phyloP scores from a whole-genome alignment of 352 stramenopile genomes.

The Thalassiosira oceanica region DNA sequence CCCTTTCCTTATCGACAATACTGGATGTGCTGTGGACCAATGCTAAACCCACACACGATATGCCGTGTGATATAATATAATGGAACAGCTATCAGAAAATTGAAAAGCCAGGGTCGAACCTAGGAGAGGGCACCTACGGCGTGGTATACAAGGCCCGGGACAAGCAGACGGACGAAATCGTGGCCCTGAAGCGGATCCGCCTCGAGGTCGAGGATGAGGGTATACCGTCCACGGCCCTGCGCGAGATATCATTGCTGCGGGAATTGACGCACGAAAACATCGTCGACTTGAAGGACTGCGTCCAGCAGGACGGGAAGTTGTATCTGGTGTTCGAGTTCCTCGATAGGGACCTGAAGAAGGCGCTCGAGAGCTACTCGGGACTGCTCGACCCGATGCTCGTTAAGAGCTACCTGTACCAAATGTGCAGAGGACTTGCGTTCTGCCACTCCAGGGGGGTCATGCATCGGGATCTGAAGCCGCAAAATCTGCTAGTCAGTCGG shows the following conservation, averaged over 20 bases:
- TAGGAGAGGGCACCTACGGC: slow-evolving; percentile 92
- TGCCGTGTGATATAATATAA: too few species aligned
- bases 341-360: slow-evolving; percentile 96
- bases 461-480: slow-evolving; percentile 95
- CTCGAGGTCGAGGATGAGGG: slow-evolving; percentile 98
- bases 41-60: too few species aligned
- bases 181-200: slow-evolving; percentile 96
- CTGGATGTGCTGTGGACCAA: too few species aligned
- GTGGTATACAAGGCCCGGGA: slow-evolving; percentile 96
- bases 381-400: slow-evolving; percentile 81
- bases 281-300: slow-evolving; percentile 88
- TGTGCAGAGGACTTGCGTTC: slow-evolving; percentile 83
- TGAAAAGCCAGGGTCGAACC: slow-evolving; percentile 78
- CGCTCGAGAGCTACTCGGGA: slow-evolving; percentile 83
- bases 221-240: slow-evolving; percentile 96
- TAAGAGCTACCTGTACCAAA: slow-evolving; percentile 88
- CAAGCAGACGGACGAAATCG: slow-evolving; percentile 86
- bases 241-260: slow-evolving; percentile 96
- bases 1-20: too few species aligned
- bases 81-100: slow-evolving; percentile 82
- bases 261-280: slow-evolving; percentile 98
- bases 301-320: slow-evolving; percentile 86
- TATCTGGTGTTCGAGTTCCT: slow-evolving; percentile 99
- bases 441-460: slow-evolving; percentile 87
- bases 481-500: slow-evolving; percentile 94